phyloP scores from a whole-genome alignment of 2,329 filamentous ascomycete genomes.

The Xylaria digitata region DNA sequence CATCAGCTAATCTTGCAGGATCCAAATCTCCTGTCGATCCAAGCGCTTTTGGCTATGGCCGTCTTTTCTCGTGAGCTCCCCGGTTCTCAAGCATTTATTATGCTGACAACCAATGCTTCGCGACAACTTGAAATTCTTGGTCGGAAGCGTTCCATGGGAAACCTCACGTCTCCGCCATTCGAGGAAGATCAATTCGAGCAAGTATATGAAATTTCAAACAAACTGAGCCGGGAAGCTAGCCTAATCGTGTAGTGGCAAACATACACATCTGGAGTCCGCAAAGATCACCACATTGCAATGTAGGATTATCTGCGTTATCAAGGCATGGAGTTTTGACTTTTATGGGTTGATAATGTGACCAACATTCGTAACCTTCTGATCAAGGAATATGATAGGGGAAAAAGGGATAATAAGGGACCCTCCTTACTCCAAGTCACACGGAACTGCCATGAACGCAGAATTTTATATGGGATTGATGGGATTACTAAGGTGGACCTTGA shows the following conservation, averaged over 20 bases:
- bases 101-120: constrained; percentile 38
- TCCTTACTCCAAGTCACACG: too few species aligned
- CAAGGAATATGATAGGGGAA: too few species aligned
- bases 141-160: neutral
- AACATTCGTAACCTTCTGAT: too few species aligned
- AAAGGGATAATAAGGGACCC: too few species aligned
- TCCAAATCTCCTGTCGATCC: constrained; percentile 36
- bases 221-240: constrained; percentile 5
- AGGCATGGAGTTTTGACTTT: too few species aligned
- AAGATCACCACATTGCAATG: too few species aligned
- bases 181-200: neutral
- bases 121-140: constrained; percentile 46
- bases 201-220: neutral
- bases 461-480: too few species aligned
- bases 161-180: neutral
- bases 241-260: neutral
- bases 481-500: too few species aligned
- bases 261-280: neutral
- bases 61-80: constrained; percentile 34
- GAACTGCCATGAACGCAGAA: too few species aligned
- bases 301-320: too few species aligned
- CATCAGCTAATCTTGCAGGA: constrained; percentile 31
- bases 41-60: constrained; percentile 39
- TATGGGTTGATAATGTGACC: too few species aligned
- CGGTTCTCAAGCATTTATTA: constrained; percentile 30